Conservation (phyloP, 352 stramenopile species). For the Phytophthora niederhauseri region DNA sequence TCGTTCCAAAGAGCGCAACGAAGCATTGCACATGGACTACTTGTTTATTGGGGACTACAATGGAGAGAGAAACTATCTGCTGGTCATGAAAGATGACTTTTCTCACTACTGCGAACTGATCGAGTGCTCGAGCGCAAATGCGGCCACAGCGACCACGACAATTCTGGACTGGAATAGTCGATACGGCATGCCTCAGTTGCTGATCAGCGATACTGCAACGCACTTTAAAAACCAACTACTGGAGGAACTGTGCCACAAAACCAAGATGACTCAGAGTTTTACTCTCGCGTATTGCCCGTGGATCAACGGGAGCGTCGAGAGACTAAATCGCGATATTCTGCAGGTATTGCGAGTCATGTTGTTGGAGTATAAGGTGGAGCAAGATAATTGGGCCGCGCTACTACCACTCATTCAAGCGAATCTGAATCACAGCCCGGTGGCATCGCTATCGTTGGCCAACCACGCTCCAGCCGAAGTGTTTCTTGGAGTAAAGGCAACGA, state of each 20-base stretch:
- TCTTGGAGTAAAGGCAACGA: slow-evolving; percentile 6
- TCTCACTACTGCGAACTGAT: slow-evolving; percentile 15
- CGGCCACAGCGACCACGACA: not conserved
- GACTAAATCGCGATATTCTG: slow-evolving; percentile 10
- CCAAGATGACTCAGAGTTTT: slow-evolving; percentile 4
- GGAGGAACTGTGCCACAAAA: slow-evolving; percentile 14
- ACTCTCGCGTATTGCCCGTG: slow-evolving; percentile 10
- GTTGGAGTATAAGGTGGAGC: slow-evolving; percentile 9
- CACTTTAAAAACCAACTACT: slow-evolving; percentile 19
- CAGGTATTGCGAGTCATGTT: slow-evolving; percentile 18
- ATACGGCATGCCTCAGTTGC: slow-evolving; percentile 7
- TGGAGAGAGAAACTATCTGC: slow-evolving; percentile 5
- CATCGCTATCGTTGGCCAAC: slow-evolving; percentile 4
- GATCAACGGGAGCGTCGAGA: slow-evolving; percentile 13
- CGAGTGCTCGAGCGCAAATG: not conserved
- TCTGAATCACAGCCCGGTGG: slow-evolving; percentile 13
- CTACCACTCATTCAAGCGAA: slow-evolving; percentile 14
- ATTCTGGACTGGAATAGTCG: slow-evolving; percentile 13
- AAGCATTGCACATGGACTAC: slow-evolving; percentile 15
- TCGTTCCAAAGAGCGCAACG: slow-evolving; percentile 1
- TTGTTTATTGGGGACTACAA: slow-evolving; percentile 15
- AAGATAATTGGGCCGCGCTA: slow-evolving; percentile 11
- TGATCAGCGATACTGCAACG: slow-evolving; percentile 9
- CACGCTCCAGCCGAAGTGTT: slow-evolving; percentile 13
- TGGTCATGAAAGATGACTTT: slow-evolving; percentile 16